Conservation (phyloP, 768 basidiomycete genomes). For the Terana coerulea region DNA sequence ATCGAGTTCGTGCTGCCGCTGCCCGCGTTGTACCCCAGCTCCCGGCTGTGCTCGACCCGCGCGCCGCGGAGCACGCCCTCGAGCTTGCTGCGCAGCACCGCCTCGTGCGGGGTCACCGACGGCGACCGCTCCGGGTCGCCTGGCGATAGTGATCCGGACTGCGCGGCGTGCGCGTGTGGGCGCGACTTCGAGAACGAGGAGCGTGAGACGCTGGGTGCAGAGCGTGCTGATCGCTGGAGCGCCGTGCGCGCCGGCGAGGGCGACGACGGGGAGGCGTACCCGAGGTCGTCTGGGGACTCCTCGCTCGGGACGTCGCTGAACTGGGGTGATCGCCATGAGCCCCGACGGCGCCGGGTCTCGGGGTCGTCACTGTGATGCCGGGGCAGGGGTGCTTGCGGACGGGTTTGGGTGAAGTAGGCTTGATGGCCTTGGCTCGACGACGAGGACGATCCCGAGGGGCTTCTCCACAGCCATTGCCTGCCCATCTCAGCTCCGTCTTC, state of each 20-base stretch:
- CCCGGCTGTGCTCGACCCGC: conserved; percentile 18
- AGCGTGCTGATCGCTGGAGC: conserved; percentile 21
- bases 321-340: too few species aligned
- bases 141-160: conserved; percentile 11
- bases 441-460: conserved; percentile 15
- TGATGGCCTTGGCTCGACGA: conserved; percentile 13
- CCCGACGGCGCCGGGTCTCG: too few species aligned
- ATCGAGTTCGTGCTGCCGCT: conserved; percentile 24
- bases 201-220: conserved; percentile 16
- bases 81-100: conserved; percentile 47
- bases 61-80: conserved; percentile 45
- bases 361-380: conserved; percentile 10
- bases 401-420: conserved; percentile 1
- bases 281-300: too few species aligned
- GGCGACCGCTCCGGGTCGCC: conserved; percentile 10
- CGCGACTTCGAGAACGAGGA: conserved; percentile 1
- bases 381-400: neutral
- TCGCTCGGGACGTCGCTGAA: too few species aligned
- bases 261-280: conserved; percentile 20
- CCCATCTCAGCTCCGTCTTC: conserved; percentile 12
- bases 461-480: conserved; percentile 17
- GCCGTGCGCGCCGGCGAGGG: conserved; percentile 21
- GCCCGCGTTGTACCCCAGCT: conserved; percentile 13
- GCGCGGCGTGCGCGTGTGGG: conserved; percentile 10
- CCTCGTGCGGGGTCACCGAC: conserved; percentile 43